Conservation (phyloP, 345 rosid species). For the Sisymbrium altissimum region DNA sequence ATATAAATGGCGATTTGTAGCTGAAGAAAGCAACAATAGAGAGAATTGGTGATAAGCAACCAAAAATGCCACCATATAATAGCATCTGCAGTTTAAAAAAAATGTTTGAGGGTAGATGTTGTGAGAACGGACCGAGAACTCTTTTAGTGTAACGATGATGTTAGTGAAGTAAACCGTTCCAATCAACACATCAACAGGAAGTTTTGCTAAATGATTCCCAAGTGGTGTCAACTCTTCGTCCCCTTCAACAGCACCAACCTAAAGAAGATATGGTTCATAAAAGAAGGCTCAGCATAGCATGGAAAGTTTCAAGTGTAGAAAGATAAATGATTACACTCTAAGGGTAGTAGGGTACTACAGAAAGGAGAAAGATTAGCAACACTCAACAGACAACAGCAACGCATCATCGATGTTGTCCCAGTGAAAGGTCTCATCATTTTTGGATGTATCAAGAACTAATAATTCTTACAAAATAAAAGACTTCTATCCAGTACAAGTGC, state of each 20-base stretch:
- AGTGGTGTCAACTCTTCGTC: conserved; percentile 89
- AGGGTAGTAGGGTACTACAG: not conserved
- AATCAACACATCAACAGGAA: conserved; percentile 83
- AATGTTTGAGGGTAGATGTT: not conserved
- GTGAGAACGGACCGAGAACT: not conserved
- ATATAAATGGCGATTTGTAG: conserved; percentile 82
- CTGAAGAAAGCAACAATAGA: conserved; percentile 85
- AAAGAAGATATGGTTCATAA: conserved; percentile 19
- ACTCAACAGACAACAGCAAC: not conserved
- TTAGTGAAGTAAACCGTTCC: conserved; percentile 59
- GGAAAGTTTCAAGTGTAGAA: not conserved
- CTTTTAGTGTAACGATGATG: not conserved
- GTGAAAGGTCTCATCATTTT: not conserved
- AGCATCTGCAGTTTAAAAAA: conserved; percentile 60
- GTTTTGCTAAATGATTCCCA: conserved; percentile 88
- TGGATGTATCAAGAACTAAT: not conserved
- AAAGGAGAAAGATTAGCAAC: not conserved
- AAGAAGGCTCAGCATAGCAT: conserved; percentile 6
- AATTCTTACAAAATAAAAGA: not conserved
- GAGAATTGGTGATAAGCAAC: conserved; percentile 93
- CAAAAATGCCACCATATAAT: conserved; percentile 86
- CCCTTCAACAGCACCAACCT: conserved; percentile 96
- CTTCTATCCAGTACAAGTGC: not conserved
- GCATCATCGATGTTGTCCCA: conserved; percentile 3
- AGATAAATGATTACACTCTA: not conserved